Base-by-base conservation (phyloP, 2,329 filamentous ascomycete species). In the Xylaria sp. region DNA sequence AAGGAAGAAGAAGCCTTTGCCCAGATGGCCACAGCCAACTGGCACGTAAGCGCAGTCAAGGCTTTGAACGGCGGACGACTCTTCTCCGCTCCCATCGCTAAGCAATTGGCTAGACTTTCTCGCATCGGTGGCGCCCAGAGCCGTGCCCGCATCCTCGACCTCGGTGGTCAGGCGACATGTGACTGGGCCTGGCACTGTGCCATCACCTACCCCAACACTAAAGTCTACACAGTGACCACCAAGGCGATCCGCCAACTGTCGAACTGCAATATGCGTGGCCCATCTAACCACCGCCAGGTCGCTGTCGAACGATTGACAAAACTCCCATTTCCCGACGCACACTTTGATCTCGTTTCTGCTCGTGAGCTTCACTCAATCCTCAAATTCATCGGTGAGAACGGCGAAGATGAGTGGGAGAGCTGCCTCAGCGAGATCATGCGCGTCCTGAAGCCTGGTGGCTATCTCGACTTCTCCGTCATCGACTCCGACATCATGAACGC, bases 181-280 rank as follows among this genome's bases (percentile, higher is more conserved):
- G 93, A 96, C 77, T 99, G 95, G 95, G 94, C 92, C 21, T 99
- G 95, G 95, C 89, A 95, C 74, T 91, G 92, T 61, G 93, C 95
- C 0, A 83, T 91, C 51, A 90, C 94, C 75, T 95, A 94, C 76
- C 92, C 92, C 17, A 89, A 92, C 74, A 86, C 91, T 60, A 93
- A 92, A 75, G 87, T 97, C 57, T 96, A 94, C 79, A 97, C 94
- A 0, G 92, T 94, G 57, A 91, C 90, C 38, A 92, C 89, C 67
- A 90, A 91, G 77, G 79, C 87, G 8, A 83, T 90, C 67, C 85
- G 87, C 38, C 89, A 92, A 74, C 79, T 88, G 31, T 88, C 88
- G 71, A 91, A 91, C 76, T 87, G 85, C 63, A 91, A 91, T 71
- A 87, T 95, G 69, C 89, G 90, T 25, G 94, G 93, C 1, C 95